Conservation (phyloP, 495 filamentous ascomycete species). For the Penicillium waksmanii region DNA sequence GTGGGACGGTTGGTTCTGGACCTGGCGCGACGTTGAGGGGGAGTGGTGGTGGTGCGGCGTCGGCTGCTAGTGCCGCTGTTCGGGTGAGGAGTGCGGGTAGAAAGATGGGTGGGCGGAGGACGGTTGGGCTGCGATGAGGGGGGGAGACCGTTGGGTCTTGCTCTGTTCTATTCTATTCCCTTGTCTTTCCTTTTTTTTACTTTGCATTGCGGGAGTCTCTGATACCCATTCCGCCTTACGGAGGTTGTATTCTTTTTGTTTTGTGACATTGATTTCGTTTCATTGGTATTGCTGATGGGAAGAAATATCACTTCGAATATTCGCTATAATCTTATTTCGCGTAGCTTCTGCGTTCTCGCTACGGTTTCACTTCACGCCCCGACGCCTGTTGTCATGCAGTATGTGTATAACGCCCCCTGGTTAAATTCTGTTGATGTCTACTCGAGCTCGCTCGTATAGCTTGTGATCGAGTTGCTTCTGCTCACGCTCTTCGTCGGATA, state of each 20-base stretch:
- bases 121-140: conserved; percentile 41
- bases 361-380: conserved; percentile 7
- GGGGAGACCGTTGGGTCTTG: neutral
- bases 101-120: conserved; percentile 45
- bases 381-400: conserved; percentile 33
- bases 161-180: neutral
- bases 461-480: conserved; percentile 67
- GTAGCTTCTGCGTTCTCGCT: neutral
- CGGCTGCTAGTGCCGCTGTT: conserved; percentile 22
- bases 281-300: conserved; percentile 19
- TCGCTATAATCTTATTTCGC: neutral
- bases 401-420: conserved; percentile 24
- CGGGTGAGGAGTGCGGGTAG: conserved; percentile 32
- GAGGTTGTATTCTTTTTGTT: conserved; percentile 4
- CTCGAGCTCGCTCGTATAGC: conserved; percentile 79
- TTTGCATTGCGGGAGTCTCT: conserved; percentile 9
- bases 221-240: conserved; percentile 17
- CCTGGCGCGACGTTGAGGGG: conserved; percentile 55
- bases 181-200: neutral
- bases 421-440: conserved; percentile 81
- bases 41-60: conserved; percentile 30
- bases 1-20: conserved; percentile 38
- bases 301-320: conserved; percentile 9
- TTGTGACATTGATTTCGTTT: conserved; percentile 30
- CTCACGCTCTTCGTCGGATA: conserved; percentile 62